Evolutionary conservation across 2,329 filamentous ascomycete species (phyloP).

Genomic region (Fusarium musae): DNA sequence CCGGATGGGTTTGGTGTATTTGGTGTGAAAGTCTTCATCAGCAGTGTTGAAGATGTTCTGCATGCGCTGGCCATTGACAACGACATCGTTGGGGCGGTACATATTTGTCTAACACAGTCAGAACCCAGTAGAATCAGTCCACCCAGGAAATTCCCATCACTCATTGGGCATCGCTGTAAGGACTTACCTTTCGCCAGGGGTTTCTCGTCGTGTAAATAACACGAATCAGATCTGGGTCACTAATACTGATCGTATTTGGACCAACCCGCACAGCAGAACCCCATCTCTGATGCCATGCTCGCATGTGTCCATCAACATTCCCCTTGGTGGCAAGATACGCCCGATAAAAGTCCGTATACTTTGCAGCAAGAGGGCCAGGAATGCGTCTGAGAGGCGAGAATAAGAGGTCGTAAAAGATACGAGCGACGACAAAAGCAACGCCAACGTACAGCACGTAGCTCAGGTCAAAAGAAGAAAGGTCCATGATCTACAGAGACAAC

Average conservation of each 20-base stretch:
- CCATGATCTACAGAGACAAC: constrained; percentile 22
- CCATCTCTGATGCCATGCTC: constrained; percentile 30
- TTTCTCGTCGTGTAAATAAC: constrained; percentile 32
- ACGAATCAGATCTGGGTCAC: constrained; percentile 29
- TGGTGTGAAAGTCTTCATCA: constrained; percentile 35
- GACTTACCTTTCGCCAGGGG: constrained; percentile 28
- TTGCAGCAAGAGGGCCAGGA: constrained; percentile 17
- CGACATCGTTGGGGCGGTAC: constrained; percentile 35
- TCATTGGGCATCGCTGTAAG: too few species aligned
- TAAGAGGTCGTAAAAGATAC: constrained; percentile 22
- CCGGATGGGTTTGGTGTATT: constrained; percentile 37
- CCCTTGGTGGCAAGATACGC: constrained; percentile 19
- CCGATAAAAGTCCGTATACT: constrained; percentile 32
- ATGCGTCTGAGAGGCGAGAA: constrained; percentile 28
- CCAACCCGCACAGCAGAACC: constrained; percentile 29
- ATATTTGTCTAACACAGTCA: constrained; percentile 18
- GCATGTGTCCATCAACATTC: constrained; percentile 19
- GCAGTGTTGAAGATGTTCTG: constrained; percentile 40
- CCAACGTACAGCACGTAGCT: constrained; percentile 7
- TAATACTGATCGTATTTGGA: constrained; percentile 31
- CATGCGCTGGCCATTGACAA: constrained; percentile 34
- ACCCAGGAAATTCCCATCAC: too few species aligned
- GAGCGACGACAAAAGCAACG: constrained; percentile 9
- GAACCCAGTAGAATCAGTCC: not conserved
- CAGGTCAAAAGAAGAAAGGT: not conserved